phyloP scores from a whole-genome alignment of 208 protist species.

The Porcisia deanei region DNA sequence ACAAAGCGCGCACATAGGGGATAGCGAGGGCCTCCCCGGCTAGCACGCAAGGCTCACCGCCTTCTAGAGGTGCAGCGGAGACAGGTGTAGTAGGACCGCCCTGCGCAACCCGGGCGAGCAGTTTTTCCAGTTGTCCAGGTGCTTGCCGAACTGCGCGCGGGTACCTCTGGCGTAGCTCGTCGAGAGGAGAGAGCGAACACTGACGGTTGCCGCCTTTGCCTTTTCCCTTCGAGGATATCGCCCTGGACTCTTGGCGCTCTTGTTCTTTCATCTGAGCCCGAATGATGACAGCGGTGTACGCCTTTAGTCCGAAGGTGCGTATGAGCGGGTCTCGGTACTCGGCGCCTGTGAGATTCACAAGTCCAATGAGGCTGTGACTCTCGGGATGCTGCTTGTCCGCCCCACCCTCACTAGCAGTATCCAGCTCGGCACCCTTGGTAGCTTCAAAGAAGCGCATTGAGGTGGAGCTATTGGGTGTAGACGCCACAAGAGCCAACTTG shows the following conservation, averaged over 20 bases:
- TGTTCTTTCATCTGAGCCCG: constrained; percentile 1
- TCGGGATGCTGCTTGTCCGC: background rate
- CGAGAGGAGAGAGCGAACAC: constrained; percentile 4
- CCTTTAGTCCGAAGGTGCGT: constrained; percentile 30
- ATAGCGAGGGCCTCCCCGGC: constrained; percentile 58
- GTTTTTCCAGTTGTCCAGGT: constrained; percentile 33
- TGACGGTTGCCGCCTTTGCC: constrained; percentile 15
- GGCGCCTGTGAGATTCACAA: background rate
- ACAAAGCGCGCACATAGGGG: constrained; percentile 42
- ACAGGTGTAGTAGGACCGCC: constrained; percentile 3
- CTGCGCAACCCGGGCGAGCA: constrained; percentile 42
- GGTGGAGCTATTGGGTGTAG: too few species aligned
- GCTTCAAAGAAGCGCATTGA: background rate
- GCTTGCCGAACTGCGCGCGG: constrained; percentile 7
- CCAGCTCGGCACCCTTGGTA: background rate
- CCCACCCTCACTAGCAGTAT: background rate
- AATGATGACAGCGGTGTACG: constrained; percentile 17
- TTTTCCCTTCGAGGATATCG: constrained; percentile 20
- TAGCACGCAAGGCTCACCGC: constrained; percentile 31
- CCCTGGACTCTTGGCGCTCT: background rate
- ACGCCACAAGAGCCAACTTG: background rate
- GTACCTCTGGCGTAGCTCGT: background rate
- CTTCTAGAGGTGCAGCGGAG: background rate
- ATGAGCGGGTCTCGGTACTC: constrained; percentile 24
- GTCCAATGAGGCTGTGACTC: too few species aligned